A percentile compares a stretch with the other conserved stretches of the same genome.
These are phyloP conservation scores for Tolypocladium ovalisporum DNA, from an alignment of 2,329 filamentous ascomycete genomes.

Conservation along the genomic window DNA sequence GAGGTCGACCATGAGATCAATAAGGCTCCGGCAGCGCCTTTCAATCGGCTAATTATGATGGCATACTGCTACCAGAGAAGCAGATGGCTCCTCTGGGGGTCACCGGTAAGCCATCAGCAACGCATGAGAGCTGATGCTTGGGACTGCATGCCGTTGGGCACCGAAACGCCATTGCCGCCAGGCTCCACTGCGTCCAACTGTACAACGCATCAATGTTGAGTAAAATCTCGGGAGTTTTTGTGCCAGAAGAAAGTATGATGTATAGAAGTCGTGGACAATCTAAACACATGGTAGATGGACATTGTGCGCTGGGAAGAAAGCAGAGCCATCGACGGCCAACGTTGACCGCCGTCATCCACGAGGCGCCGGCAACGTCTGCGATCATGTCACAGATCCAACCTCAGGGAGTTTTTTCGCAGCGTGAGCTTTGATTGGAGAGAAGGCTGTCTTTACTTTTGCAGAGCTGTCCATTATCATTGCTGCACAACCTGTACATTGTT, in stretches of 20 bases:
- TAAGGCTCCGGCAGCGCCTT: neutral
- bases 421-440: neutral
- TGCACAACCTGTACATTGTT: slow-evolving; percentile 83
- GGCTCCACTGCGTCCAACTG: slow-evolving; percentile 26
- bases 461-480: slow-evolving; percentile 36
- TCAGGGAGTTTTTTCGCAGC: neutral
- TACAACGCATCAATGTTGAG: slow-evolving; percentile 26
- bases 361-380: neutral
- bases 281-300: neutral
- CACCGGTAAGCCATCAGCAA: neutral
- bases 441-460: neutral
- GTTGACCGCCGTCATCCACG: neutral
- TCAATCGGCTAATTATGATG: neutral
- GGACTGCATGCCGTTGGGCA: slow-evolving; percentile 34
- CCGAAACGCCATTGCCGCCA: slow-evolving; percentile 32
- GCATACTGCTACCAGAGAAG: neutral
- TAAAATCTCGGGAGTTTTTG: no score
- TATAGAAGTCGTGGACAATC: neutral
- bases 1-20: neutral
- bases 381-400: neutral
- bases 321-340: neutral
- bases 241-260: no score
- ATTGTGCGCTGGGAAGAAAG: neutral
- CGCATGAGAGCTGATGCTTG: neutral
- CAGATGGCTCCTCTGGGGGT: neutral